phyloP scores from a whole-genome alignment of 768 basidiomycete genomes.

The Tephrocybe sp. region DNA sequence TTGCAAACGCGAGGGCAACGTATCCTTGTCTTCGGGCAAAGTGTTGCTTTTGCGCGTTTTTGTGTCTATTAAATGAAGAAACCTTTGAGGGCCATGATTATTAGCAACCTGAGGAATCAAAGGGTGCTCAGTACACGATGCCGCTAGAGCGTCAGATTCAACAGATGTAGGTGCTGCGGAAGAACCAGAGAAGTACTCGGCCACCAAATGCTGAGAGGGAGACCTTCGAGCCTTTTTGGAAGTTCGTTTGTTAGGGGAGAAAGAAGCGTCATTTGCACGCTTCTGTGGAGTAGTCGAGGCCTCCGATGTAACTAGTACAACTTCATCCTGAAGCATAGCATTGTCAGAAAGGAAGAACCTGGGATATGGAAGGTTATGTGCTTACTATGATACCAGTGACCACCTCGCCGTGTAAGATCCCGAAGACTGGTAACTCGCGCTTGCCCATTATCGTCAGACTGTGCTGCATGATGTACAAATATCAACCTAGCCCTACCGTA shows the following conservation, averaged over 20 bases:
- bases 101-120: slow-evolving; percentile 5
- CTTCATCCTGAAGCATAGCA: slow-evolving; percentile 46
- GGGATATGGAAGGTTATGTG: not conserved
- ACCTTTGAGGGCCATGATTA: slow-evolving; percentile 5
- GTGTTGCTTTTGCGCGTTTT: slow-evolving; percentile 57
- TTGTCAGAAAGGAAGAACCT: not conserved
- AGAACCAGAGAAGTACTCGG: slow-evolving; percentile 7
- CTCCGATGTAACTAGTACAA: slow-evolving; percentile 27
- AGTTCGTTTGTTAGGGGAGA: slow-evolving; percentile 11
- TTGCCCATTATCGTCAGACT: slow-evolving; percentile 21
- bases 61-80: slow-evolving; percentile 56
- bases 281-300: slow-evolving; percentile 7
- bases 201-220: slow-evolving; percentile 13
- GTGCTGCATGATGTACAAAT: not conserved
- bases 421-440: slow-evolving; percentile 87
- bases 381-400: slow-evolving; percentile 76
- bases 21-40: slow-evolving; percentile 58
- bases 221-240: slow-evolving; percentile 16
- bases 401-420: slow-evolving; percentile 60
- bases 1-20: slow-evolving; percentile 59
- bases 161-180: not conserved
- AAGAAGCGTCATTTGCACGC: not conserved
- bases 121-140: not conserved
- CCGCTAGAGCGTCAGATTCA: not conserved
- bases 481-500: slow-evolving; percentile 38